Evolutionary conservation across 1,284 basidiomycete genomes (phyloP).

Genomic region (Sphagnurus paluster): DNA sequence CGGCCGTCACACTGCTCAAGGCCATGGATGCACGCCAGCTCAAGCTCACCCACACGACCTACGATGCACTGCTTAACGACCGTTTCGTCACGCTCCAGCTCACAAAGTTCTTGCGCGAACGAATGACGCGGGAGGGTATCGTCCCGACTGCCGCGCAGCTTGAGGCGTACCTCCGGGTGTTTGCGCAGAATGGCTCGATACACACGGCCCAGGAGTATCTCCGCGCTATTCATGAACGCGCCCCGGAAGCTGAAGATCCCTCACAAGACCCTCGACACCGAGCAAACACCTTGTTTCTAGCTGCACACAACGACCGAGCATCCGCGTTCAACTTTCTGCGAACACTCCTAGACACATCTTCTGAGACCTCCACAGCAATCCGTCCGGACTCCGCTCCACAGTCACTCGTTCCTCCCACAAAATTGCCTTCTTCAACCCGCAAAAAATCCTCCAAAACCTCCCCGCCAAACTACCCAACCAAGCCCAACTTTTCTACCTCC

Average conservation of each 20-base stretch:
- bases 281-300: slow-evolving; percentile 36
- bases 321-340: slow-evolving; percentile 51
- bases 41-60: slow-evolving; percentile 42
- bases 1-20: slow-evolving; percentile 42
- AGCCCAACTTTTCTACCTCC: too few species aligned
- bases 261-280: slow-evolving; percentile 20
- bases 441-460: slow-evolving; percentile 5
- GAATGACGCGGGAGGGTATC: slow-evolving; percentile 42
- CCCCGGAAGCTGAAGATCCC: slow-evolving; percentile 1
- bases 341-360: slow-evolving; percentile 25
- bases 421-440: slow-evolving; percentile 7
- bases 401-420: slow-evolving; percentile 15
- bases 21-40: slow-evolving; percentile 46
- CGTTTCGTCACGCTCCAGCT: slow-evolving; percentile 49
- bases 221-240: slow-evolving; percentile 33
- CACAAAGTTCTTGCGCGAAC: slow-evolving; percentile 42
- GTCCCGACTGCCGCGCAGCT: slow-evolving; percentile 43
- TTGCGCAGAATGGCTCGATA: slow-evolving; percentile 42
- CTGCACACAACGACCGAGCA: slow-evolving; percentile 37
- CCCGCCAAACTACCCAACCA: slow-evolving; percentile 9
- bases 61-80: slow-evolving; percentile 46
- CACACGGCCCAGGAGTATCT: slow-evolving; percentile 41
- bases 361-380: slow-evolving; percentile 14
- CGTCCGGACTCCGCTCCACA: too few species aligned
- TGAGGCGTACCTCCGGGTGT: slow-evolving; percentile 50